Percentiles rank a stretch among this genome's conserved stretches.
These are phyloP conservation scores for Mortierella antarctica DNA, from an alignment of 192 early-diverging fungal genomes.

Conservation along the genomic window DNA sequence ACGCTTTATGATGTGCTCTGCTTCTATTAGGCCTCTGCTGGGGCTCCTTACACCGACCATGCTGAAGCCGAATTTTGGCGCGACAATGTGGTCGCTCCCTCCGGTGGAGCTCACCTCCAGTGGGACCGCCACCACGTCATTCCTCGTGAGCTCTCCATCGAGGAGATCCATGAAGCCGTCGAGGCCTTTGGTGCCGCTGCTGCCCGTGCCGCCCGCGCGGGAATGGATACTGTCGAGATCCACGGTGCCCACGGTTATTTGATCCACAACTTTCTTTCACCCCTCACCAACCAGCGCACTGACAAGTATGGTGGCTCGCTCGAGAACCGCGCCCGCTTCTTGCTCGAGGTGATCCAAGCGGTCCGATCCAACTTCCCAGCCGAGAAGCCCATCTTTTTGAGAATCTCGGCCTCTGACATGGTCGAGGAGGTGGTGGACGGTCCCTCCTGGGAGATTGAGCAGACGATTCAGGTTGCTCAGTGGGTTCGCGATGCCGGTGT, in stretches of 20 bases:
- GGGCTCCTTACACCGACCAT: slow-evolving; percentile 6
- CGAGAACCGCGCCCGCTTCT: slow-evolving; percentile 86
- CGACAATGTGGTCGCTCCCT: slow-evolving; percentile 75
- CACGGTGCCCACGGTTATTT: slow-evolving; percentile 95
- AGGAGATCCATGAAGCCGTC: slow-evolving; percentile 73
- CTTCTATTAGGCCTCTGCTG: slow-evolving; percentile 28
- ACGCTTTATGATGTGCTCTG: background rate
- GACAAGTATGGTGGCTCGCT: slow-evolving; percentile 94
- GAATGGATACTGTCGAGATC: slow-evolving; percentile 92
- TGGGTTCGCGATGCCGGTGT: slow-evolving; percentile 74
- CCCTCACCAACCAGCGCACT: slow-evolving; percentile 85
- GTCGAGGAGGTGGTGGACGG: slow-evolving; percentile 63
- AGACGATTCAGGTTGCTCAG: slow-evolving; percentile 72
- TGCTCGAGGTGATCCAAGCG: slow-evolving; percentile 72
- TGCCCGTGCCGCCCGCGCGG: slow-evolving; percentile 77
- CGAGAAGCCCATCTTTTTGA: slow-evolving; percentile 86
- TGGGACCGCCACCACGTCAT: slow-evolving; percentile 54
- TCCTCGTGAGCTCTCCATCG: slow-evolving; percentile 70
- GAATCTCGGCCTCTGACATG: slow-evolving; percentile 85
- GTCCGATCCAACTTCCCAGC: slow-evolving; percentile 80
- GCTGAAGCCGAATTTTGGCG: slow-evolving; percentile 74
- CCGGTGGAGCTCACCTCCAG: slow-evolving; percentile 52
- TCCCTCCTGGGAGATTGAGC: slow-evolving; percentile 75
- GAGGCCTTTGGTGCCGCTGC: slow-evolving; percentile 75
- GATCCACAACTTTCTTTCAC: slow-evolving; percentile 82